Base-by-base conservation (phyloP, 176 grass and related monocot genomes). In the Puccinellia tenuiflora region DNA sequence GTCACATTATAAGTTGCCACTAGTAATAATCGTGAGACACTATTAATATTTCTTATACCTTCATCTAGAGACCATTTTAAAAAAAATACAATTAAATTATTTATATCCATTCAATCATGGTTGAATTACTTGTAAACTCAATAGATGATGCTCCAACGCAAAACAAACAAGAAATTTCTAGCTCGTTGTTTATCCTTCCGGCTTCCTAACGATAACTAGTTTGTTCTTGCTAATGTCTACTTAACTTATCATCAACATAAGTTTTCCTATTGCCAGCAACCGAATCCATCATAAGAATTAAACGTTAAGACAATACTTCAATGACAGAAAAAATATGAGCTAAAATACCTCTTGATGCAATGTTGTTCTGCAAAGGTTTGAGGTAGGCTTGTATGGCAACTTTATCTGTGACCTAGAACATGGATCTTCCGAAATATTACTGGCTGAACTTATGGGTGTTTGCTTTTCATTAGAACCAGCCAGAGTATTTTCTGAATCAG, bases 331-430 rank as follows among this genome's bases (percentile, higher is more conserved):
- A 53, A 42, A 47, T 21, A 45, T 67, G 26, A 68, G 17, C 59
- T 75, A 67, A 64, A 75, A 78, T 88, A 85, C 87, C 69, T 89
- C 13, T 5, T 81, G 29, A 75, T 2, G 14, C 70, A 62, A 81
- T 50, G 37, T 5, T 69, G 70, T 81, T 62, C 46, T 35, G 46
- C 54, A 56, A 31, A 68, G 34, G 43, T 76, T 85, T 3, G 51
- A 68, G 50, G 79, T 52, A 81, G 51, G 26, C n/a, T 56, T 77
- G 10, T 15, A 61, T 56, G 33, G 15, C 6, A 54, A 53, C 28
- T 48, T 75, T 66, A 30, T 48, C 37, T 84, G 66, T n/a, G 67
- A 74, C 55, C 35, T 25, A 84, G 81, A 84, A 79, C 21, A 75
- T 79, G 66, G 72, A 65, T 57, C 81, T 74, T 84, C 76, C 30